These are phyloP conservation scores for Entophlyctis helioformis DNA, from an alignment of 192 early-diverging fungal species.

Conservation along the genomic window DNA sequence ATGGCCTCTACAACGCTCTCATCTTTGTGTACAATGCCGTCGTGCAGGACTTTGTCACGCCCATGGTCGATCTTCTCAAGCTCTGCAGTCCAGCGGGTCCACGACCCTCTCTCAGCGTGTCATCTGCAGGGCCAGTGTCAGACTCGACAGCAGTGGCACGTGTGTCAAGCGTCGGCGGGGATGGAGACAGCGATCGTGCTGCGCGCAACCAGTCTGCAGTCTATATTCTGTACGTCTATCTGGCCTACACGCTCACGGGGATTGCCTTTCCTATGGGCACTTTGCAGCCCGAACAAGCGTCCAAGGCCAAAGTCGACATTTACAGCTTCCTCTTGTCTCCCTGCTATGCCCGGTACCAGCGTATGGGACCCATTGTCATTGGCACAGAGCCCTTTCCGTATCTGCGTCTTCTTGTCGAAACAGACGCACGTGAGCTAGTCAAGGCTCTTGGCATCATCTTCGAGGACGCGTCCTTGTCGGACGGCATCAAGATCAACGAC, in stretches of 20 bases:
- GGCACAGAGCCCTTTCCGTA: constrained; percentile 36
- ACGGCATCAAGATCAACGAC: too few species aligned
- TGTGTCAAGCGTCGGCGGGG: too few species aligned
- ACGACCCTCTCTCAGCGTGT: too few species aligned
- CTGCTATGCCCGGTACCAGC: constrained; percentile 4
- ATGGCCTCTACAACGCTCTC: constrained; percentile 21
- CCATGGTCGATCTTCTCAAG: constrained; percentile 20
- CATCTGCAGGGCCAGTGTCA: too few species aligned
- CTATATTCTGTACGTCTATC: constrained; percentile 35
- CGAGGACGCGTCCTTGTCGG: constrained; percentile 16
- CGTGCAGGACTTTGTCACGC: constrained; percentile 29
- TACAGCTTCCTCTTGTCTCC: constrained; percentile 31
- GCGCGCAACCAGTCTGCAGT: too few species aligned
- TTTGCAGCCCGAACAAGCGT: constrained; percentile 9
- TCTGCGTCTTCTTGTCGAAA: constrained; percentile 20
- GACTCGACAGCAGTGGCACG: too few species aligned
- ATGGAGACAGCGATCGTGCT: too few species aligned
- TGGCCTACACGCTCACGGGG: constrained; percentile 32
- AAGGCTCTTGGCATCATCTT: constrained; percentile 16
- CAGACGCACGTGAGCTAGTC: constrained; percentile 28
- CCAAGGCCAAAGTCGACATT: constrained; percentile 18
- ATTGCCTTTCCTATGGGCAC: constrained; percentile 38
- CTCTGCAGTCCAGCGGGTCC: too few species aligned
- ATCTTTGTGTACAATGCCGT: constrained; percentile 29
- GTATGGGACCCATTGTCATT: neutral